These are phyloP conservation scores for Diplosphaera chodatii DNA, from an alignment of 139 green algal genomes.

Conservation along the genomic window DNA sequence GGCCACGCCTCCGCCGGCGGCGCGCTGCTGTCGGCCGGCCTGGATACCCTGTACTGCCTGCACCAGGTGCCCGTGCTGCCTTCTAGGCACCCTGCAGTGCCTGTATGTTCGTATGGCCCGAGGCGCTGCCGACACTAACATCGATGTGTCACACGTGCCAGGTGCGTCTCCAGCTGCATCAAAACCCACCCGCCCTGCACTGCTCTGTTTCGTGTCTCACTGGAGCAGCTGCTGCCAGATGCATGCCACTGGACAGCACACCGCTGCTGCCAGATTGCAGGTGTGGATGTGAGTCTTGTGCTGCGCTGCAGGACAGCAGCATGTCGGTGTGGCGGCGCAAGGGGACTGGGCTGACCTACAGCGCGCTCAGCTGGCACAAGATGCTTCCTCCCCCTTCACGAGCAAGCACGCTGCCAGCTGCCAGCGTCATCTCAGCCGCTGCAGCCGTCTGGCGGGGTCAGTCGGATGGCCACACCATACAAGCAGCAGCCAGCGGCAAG, in stretches of 20 bases:
- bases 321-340: conserved; percentile 32
- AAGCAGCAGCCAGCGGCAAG: neutral
- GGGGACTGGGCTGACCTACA: conserved; percentile 22
- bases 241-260: too few relatives aligned
- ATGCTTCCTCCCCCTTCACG: conserved; percentile 30
- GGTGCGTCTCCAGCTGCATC: too few relatives aligned
- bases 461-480: neutral
- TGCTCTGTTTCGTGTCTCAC: too few relatives aligned
- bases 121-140: too few relatives aligned
- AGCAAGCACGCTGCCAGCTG: conserved; percentile 18
- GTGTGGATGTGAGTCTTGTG: too few relatives aligned
- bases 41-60: neutral
- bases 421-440: conserved; percentile 13
- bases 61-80: neutral
- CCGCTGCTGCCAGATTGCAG: too few relatives aligned
- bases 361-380: conserved; percentile 17
- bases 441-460: conserved; percentile 18
- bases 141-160: too few relatives aligned
- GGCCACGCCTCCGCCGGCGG: conserved; percentile 30
- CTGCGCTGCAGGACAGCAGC: conserved; percentile 31
- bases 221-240: too few relatives aligned
- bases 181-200: too few relatives aligned
- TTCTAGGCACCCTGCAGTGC: too few relatives aligned
- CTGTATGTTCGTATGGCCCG: too few relatives aligned
- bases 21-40: too few relatives aligned